A percentile compares a stretch with the other conserved stretches of the same genome.
phyloP scores from a whole-genome alignment of 352 stramenopile species.

The Phytopythium kandeliae region DNA sequence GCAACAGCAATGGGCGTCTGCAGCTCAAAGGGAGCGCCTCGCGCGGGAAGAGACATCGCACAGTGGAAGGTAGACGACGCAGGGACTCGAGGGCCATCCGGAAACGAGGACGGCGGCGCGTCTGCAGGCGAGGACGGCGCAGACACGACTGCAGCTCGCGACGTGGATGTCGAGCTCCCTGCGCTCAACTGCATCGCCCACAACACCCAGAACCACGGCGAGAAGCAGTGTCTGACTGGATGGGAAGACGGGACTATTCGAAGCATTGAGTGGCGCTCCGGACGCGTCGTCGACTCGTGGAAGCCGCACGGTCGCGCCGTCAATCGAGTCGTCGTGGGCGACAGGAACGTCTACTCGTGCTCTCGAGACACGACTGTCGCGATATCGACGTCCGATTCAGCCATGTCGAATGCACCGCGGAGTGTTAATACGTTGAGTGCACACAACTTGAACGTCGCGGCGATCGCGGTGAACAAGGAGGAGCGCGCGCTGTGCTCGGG shows the following conservation, averaged over 20 bases:
- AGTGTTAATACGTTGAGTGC: conserved; percentile 24
- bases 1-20: conserved; percentile 40
- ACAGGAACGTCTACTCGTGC: conserved; percentile 61
- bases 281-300: conserved; percentile 28
- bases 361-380: conserved; percentile 71
- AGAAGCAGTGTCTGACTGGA: conserved; percentile 33
- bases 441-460: conserved; percentile 70
- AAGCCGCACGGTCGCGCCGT: conserved; percentile 48
- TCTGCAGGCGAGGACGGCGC: neutral
- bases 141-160: neutral
- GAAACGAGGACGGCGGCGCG: neutral
- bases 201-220: conserved; percentile 16
- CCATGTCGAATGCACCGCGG: conserved; percentile 8
- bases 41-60: conserved; percentile 18
- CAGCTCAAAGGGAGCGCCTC: conserved; percentile 24
- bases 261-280: conserved; percentile 28
- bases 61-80: conserved; percentile 45
- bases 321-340: conserved; percentile 50
- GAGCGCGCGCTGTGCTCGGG: conserved; percentile 70
- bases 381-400: conserved; percentile 22
- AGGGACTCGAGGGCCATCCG: conserved; percentile 1
- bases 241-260: conserved; percentile 77
- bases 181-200: conserved; percentile 49
- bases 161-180: conserved; percentile 10
- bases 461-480: conserved; percentile 39